A percentile compares a stretch with the other conserved stretches of the same genome.
Evolutionary conservation across 306 rosid genomes (phyloP).

Genomic region (Pyrus betulifolia): DNA sequence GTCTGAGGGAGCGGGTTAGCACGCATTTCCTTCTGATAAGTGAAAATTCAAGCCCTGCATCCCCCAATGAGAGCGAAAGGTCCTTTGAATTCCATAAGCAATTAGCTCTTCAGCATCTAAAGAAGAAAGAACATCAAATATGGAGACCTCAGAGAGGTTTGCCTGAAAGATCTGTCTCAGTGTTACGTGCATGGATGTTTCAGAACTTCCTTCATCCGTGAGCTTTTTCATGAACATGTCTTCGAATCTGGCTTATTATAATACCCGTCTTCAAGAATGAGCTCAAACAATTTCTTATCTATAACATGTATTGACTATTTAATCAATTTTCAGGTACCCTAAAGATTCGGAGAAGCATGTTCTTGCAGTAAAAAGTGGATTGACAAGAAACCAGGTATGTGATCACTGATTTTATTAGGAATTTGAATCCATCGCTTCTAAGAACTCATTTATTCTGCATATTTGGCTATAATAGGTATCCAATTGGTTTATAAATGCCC

Average conservation of each 20-base stretch:
- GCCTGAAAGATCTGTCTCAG: constrained; percentile 92
- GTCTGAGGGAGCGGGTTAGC: constrained; percentile 74
- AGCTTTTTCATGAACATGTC: constrained; percentile 14
- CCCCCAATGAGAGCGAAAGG: constrained; percentile 43
- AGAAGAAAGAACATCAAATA: constrained; percentile 65
- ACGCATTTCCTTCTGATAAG: constrained; percentile 47
- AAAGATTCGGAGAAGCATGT: constrained; percentile 94
- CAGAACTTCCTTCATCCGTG: constrained; percentile 97
- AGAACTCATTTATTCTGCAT: neutral
- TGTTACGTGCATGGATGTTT: constrained; percentile 88
- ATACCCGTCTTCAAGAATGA: neutral
- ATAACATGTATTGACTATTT: neutral
- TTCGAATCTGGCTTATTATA: neutral
- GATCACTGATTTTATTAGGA: neutral
- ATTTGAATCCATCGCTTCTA: neutral
- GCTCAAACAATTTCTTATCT: too few relatives aligned
- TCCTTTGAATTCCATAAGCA: constrained; percentile 66
- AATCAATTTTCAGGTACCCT: constrained; percentile 73
- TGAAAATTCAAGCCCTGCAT: constrained; percentile 23
- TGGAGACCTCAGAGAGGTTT: constrained; percentile 98
- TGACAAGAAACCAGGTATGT: constrained; percentile 81
- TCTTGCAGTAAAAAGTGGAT: constrained; percentile 87
- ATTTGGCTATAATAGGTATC: constrained; percentile 48
- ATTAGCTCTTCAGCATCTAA: constrained; percentile 78
- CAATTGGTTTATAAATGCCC: constrained; percentile 93